Base-by-base conservation (phyloP, 2,329 filamentous ascomycete genomes). In the Stromatinia cepivora region DNA sequence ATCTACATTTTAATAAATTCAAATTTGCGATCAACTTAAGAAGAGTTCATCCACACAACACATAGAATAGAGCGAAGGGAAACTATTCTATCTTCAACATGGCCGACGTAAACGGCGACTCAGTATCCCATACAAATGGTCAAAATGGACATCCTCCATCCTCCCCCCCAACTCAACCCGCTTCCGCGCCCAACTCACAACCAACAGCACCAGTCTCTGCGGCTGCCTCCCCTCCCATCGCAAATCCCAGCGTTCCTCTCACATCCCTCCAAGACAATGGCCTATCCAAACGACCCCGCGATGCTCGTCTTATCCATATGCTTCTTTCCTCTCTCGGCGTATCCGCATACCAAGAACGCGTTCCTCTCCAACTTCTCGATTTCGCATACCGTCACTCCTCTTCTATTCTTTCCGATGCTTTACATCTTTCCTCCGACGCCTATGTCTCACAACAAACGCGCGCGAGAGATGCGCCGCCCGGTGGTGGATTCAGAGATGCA, bases 301-400 rank as follows among this genome's bases (percentile, higher is more conserved):
- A 95, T 79, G 87, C 90, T 22, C 89, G 92, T 76, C 88, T 93
- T 20, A 87, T 95, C 75, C 92, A 94, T 81, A 87, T 94, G 25
- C 86, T 95, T 65, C 88, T 95, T 62, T 90, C 89, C 28, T 90
- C 90, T 10, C 90, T 93, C 76, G 92, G 92, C 77, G 91, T 94
- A 13, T 89, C 90, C 6, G 85, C 89, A 53, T 95, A 93, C 83
- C 92, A 94, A 79, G 87, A 91, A 79, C 91, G 92, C 76, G 92
- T 95, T 1, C 92, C 92, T 0, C 86, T 94, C 0, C 88, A 94
- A 70, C 88, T 95, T 62, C 88, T 95, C 78, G 92, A 95, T 82
- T 94, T 94, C 78, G 91, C 92, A 62, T 95, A 95, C 84, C 88
- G 92, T 50, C 92, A 93, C 83, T 92, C 90, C 13, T 88, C 88